Percentiles rank a stretch among this genome's conserved stretches.
These are phyloP conservation scores for Achaetomium macrosporum DNA, from an alignment of 2,329 filamentous ascomycete genomes.

Conservation along the genomic window DNA sequence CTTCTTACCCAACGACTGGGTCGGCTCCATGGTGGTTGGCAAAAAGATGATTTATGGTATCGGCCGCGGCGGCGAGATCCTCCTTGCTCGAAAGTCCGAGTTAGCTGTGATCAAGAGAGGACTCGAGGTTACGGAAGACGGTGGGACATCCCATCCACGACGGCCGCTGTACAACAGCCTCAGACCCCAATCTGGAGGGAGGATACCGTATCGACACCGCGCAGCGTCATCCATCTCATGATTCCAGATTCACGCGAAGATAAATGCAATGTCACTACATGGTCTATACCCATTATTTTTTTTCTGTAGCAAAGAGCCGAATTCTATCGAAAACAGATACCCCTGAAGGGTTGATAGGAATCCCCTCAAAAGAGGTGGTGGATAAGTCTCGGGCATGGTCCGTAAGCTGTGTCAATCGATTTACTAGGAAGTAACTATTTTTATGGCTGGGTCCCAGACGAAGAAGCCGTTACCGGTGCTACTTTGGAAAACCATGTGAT, in stretches of 20 bases:
- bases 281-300: no score
- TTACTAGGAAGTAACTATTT: no score
- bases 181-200: not conserved
- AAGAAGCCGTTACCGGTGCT: no score
- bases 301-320: no score
- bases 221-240: not conserved
- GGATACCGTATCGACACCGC: not conserved
- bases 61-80: conserved; percentile 13
- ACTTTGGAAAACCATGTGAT: no score
- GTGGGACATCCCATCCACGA: conserved; percentile 12
- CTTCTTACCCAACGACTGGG: conserved; percentile 24
- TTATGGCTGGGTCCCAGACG: no score
- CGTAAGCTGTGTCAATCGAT: no score
- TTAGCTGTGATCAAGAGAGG: conserved; percentile 22
- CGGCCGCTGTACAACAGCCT: not conserved
- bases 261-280: no score
- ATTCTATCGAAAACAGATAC: no score
- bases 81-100: conserved; percentile 15
- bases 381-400: no score
- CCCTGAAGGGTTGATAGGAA: no score
- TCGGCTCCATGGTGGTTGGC: conserved; percentile 7
- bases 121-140: conserved; percentile 19
- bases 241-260: not conserved
- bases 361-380: no score
- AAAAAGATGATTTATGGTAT: conserved; percentile 12